phyloP scores from a whole-genome alignment of 257 asterid species.

The Solanum piurae region DNA sequence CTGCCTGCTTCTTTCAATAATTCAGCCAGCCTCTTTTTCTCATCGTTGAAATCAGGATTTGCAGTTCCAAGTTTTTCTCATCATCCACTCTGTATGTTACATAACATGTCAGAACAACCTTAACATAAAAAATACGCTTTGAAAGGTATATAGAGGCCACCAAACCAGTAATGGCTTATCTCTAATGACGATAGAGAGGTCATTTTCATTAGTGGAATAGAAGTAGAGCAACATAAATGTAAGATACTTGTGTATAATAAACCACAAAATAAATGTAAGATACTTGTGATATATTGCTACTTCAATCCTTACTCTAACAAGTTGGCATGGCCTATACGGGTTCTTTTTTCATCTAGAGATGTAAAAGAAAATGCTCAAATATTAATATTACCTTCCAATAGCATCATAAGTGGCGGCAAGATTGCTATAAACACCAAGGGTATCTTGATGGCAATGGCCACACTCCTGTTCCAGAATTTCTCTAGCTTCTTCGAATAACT shows the following conservation, averaged over 20 bases:
- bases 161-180: not conserved
- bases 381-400: not conserved
- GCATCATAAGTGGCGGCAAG: not conserved
- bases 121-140: not conserved
- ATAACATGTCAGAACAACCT: not conserved
- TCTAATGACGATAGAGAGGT: too few species aligned
- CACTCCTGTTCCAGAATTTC: slow-evolving; percentile 84
- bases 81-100: slow-evolving; percentile 61
- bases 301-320: not conserved
- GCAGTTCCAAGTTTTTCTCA: slow-evolving; percentile 97
- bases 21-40: slow-evolving; percentile 90
- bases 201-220: not conserved
- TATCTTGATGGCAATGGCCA: slow-evolving; percentile 24
- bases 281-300: not conserved
- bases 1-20: slow-evolving; percentile 95
- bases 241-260: not conserved
- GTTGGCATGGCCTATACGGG: not conserved
- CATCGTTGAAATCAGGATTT: slow-evolving; percentile 91
- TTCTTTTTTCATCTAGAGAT: not conserved
- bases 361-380: not conserved
- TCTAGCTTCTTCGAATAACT: slow-evolving; percentile 96
- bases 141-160: not conserved
- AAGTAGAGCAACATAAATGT: not conserved
- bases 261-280: not conserved
- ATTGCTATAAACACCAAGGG: not conserved